Evolutionary conservation across 2,329 filamentous ascomycete genomes (phyloP), one percentile per base, ranked within the genome.

Genomic region (Monilinia laxa): DNA sequence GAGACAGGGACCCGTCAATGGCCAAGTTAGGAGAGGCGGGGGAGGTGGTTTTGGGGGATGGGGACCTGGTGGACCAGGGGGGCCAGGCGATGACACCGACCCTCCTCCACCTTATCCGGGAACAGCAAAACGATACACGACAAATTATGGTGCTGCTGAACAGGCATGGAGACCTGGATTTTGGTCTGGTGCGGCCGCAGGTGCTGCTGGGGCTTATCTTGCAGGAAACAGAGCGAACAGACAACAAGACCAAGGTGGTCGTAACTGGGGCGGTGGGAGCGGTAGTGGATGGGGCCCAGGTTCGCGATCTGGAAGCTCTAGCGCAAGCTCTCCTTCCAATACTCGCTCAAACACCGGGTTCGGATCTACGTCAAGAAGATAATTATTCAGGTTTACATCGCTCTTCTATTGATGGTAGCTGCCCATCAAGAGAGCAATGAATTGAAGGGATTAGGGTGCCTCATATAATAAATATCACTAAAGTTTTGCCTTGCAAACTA

Each of bases 341-440:
- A 80, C 85, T 64, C 83, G 89, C 72, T 84, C 89, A 72, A 90
- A 87, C 72, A 92, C 89, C 0, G 90, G 90, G 0, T 92, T 91
- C 74, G 90, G 90, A 11, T 89, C 87, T 11, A 92, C 90, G 0
- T 85, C 80, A 67, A 81, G 87, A 67, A 81, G 86, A 71, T 88
- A 75, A 11, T 25, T 62, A 25, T n/a, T 28, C 52, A 38, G 47
- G 49, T 56, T 67, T 64, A 66, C 16, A 31, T 51, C 10, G 10
- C 9, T 20, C 20, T 51, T 2, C 40, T 2, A 25, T 47, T 25
- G 12, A 4, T 1, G 10, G 14, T 4, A 4, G 4, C 25, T 5
- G 4, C 2, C 3, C 20, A 20, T 38, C 18, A 6, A 38, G 23
- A n/a, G 16, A 25, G 2, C 2, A 25, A 18, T 25, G 47, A 20